These are phyloP conservation scores for Diaporthe caulivora DNA, from an alignment of 2,329 filamentous ascomycete genomes.

Conservation along the genomic window DNA sequence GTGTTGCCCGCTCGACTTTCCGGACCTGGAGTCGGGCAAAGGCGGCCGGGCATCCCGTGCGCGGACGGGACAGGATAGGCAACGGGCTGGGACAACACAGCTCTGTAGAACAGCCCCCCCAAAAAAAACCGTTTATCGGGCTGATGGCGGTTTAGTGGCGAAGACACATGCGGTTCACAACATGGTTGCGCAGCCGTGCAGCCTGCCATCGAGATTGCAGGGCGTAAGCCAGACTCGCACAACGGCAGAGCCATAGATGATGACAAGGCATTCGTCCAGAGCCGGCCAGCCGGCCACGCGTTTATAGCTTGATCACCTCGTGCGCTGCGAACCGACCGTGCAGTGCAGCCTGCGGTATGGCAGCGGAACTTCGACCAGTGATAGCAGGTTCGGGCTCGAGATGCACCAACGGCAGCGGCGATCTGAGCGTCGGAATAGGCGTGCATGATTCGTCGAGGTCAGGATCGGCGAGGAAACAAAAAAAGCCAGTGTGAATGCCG, in stretches of 20 bases:
- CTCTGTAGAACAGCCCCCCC: constrained; percentile 34
- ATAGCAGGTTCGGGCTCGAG: neutral
- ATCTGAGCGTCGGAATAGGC: neutral
- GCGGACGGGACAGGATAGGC: neutral
- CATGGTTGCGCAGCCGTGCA: constrained; percentile 28
- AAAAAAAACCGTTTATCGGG: constrained; percentile 31
- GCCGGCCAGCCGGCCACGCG: neutral
- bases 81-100: neutral
- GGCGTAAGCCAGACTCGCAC: constrained; percentile 28
- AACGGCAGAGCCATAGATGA: constrained; percentile 27
- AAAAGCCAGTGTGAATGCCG: constrained; percentile 2
- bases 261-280: neutral
- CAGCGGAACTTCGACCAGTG: neutral
- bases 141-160: constrained; percentile 34
- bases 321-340: constrained; percentile 4
- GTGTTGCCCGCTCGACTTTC: neutral
- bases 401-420: neutral
- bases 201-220: constrained; percentile 29
- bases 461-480: constrained; percentile 4
- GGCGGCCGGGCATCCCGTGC: constrained; percentile 14
- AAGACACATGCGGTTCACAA: constrained; percentile 33
- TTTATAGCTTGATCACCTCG: neutral
- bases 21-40: constrained; percentile 7
- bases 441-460: neutral
- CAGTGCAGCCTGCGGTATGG: neutral